A percentile compares a stretch with the other conserved stretches of the same genome.
These are phyloP conservation scores for Rubroboletus satanas DNA, from an alignment of 768 basidiomycete genomes.

Conservation along the genomic window DNA sequence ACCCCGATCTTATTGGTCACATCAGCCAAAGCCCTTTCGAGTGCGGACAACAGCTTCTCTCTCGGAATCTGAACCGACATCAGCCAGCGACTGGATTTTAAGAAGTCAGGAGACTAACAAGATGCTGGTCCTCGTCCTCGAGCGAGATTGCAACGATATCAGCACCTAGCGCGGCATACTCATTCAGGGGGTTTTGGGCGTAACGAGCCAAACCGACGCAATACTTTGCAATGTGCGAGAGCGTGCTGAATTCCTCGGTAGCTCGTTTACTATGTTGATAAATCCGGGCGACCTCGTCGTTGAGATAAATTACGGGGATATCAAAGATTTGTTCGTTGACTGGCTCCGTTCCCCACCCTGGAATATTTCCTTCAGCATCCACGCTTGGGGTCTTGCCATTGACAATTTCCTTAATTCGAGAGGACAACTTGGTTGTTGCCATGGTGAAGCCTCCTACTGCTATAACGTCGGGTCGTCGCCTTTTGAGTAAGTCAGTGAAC, in stretches of 20 bases:
- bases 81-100: background rate
- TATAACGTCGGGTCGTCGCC: conserved; percentile 83
- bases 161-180: conserved; percentile 83
- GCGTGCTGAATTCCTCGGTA: conserved; percentile 72
- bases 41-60: conserved; percentile 75
- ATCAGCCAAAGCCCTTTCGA: conserved; percentile 89
- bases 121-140: conserved; percentile 80
- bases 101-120: conserved; percentile 47
- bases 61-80: conserved; percentile 60
- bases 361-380: conserved; percentile 18
- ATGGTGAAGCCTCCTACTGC: conserved; percentile 87
- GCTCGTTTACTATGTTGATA: conserved; percentile 91
- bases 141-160: conserved; percentile 84
- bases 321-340: conserved; percentile 44
- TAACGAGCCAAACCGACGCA: conserved; percentile 94
- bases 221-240: conserved; percentile 80
- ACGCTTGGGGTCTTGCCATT: conserved; percentile 25
- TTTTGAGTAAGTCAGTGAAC: conserved; percentile 77
- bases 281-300: conserved; percentile 89
- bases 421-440: conserved; percentile 67
- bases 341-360: conserved; percentile 29
- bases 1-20: conserved; percentile 90
- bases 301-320: conserved; percentile 77
- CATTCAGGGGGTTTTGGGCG: conserved; percentile 89
- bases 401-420: conserved; percentile 59